Evolutionary conservation across 192 early-diverging fungal genomes (phyloP).

Genomic region (Spizellomyces sp.): DNA sequence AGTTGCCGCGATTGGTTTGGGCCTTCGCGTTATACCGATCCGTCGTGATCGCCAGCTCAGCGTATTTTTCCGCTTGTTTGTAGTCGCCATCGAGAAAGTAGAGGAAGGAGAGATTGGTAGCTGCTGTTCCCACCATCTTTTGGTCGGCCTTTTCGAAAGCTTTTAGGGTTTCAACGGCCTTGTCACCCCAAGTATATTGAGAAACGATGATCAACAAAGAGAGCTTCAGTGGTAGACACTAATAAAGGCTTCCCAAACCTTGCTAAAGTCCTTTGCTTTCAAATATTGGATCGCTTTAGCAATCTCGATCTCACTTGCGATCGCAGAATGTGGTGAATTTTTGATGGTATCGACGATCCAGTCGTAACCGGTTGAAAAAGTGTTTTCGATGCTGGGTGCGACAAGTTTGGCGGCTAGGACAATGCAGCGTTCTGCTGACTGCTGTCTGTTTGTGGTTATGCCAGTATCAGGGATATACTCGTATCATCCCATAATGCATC

Average conservation of each 20-base stretch:
- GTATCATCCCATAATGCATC: background rate
- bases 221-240: background rate
- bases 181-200: too few relatives aligned
- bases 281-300: conserved; percentile 62
- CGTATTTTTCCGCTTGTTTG: conserved; percentile 56
- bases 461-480: background rate
- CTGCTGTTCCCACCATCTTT: conserved; percentile 55
- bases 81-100: conserved; percentile 60
- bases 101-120: conserved; percentile 61
- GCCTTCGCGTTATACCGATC: conserved; percentile 66
- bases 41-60: conserved; percentile 52
- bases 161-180: conserved; percentile 58
- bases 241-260: conserved; percentile 20
- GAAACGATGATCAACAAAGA: background rate
- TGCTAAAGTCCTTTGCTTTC: conserved; percentile 54
- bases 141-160: conserved; percentile 61
- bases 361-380: conserved; percentile 52
- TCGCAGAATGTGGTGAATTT: conserved; percentile 48
- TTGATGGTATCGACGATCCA: conserved; percentile 58
- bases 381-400: conserved; percentile 51
- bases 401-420: conserved; percentile 57
- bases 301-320: conserved; percentile 60
- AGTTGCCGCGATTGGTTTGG: conserved; percentile 58
- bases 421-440: conserved; percentile 49
- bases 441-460: conserved; percentile 19